Conservation (phyloP, 306 rosid genomes). For the Prunus salicina region DNA sequence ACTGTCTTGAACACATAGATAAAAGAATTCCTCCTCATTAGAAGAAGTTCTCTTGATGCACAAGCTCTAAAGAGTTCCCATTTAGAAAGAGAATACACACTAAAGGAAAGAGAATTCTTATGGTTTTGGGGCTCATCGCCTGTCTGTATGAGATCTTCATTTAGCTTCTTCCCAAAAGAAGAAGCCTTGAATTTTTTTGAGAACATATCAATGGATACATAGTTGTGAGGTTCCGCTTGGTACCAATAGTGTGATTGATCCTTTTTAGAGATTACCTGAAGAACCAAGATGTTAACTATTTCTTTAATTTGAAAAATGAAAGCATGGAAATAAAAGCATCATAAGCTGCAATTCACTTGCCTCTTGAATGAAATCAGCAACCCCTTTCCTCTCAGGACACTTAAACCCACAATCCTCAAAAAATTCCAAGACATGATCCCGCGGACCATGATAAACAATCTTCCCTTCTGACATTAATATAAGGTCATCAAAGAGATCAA, state of each 20-base stretch:
- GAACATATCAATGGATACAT: constrained; percentile 30
- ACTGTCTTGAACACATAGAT: constrained; percentile 31
- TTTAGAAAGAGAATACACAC: constrained; percentile 32
- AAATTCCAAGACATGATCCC: constrained; percentile 34
- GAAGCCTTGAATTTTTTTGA: constrained; percentile 32
- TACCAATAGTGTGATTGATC: constrained; percentile 52
- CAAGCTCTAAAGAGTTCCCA: constrained; percentile 50
- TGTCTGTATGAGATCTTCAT: constrained; percentile 24
- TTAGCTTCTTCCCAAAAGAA: constrained; percentile 29
- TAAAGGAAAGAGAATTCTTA: constrained; percentile 21
- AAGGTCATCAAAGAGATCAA: constrained; percentile 49
- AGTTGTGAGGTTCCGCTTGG: constrained; percentile 15
- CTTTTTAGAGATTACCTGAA: constrained; percentile 38
- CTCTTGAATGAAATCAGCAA: constrained; percentile 49
- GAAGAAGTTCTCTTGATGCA: constrained; percentile 38
- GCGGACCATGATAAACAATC: constrained; percentile 48
- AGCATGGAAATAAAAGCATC: neutral
- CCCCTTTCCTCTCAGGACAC: constrained; percentile 48
- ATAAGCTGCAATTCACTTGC: constrained; percentile 12
- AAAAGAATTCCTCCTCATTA: constrained; percentile 44
- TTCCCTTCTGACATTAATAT: constrained; percentile 42
- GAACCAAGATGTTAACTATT: neutral
- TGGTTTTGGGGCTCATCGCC: constrained; percentile 23
- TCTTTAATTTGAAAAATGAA: neutral
- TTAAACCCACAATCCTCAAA: constrained; percentile 47